Percentiles rank a stretch among this genome's conserved stretches.
Conservation (phyloP, 2,329 filamentous ascomycete genomes). For the Fusarium concolor region DNA sequence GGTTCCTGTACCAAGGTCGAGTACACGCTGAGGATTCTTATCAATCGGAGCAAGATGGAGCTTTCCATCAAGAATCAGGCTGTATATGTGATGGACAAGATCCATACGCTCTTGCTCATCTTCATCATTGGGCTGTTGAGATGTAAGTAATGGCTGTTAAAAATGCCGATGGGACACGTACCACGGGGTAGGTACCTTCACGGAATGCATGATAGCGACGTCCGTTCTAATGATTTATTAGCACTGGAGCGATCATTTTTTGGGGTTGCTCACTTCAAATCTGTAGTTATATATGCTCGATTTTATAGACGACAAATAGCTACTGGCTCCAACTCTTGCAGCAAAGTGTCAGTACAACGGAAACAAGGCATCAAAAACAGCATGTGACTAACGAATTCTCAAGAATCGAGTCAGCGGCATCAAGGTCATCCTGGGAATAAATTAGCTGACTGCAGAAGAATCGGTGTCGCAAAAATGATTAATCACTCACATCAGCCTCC, state of each 20-base stretch:
- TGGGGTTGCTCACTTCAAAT: conserved; percentile 11
- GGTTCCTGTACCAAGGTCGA: conserved; percentile 32
- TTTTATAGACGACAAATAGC: conserved; percentile 27
- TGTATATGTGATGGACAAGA: conserved; percentile 31
- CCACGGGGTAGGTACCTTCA: conserved; percentile 24
- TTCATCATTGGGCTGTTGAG: conserved; percentile 26
- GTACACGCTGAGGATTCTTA: conserved; percentile 7
- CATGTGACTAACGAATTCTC: background rate
- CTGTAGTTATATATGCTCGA: conserved; percentile 28
- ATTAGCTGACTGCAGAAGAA: rapidly evolving
- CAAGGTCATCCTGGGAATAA: background rate
- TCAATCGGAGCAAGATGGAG: conserved; percentile 24
- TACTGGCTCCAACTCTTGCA: background rate
- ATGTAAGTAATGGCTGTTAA: rapidly evolving
- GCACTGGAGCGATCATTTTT: background rate
- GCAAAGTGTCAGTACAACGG: background rate
- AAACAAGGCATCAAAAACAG: rapidly evolving
- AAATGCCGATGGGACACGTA: background rate
- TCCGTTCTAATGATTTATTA: conserved; percentile 7
- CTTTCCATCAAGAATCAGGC: conserved; percentile 22
- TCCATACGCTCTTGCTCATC: conserved; percentile 31
- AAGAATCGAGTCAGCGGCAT: background rate
- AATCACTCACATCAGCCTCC: conserved; percentile 5
- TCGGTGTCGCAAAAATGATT: rapidly evolving
- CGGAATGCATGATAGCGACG: conserved; percentile 34